A percentile compares a stretch with the other conserved stretches of the same genome.
phyloP scores from a whole-genome alignment of 768 basidiomycete genomes.

The Xerocomus spinulosus region DNA sequence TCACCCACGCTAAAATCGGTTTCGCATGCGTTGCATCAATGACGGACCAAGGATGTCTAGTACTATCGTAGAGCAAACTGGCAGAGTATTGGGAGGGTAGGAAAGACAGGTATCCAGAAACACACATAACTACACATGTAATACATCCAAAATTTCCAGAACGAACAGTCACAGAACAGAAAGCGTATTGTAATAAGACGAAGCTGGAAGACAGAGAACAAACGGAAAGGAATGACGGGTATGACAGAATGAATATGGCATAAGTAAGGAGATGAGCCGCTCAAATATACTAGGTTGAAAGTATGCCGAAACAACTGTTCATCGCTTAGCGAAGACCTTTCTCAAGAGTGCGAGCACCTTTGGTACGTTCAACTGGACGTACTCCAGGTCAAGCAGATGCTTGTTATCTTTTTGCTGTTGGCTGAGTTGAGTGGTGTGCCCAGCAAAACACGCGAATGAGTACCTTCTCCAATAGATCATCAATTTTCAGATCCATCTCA shows the following conservation, averaged over 20 bases:
- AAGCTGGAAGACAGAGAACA: conserved; percentile 4
- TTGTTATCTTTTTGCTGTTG: conserved; percentile 98
- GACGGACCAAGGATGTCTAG: background rate
- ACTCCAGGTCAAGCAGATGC: conserved; percentile 92
- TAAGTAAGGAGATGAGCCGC: conserved; percentile 27
- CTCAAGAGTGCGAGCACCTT: conserved; percentile 90
- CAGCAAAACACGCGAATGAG: conserved; percentile 14
- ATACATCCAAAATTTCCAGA: conserved; percentile 33
- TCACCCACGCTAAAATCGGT: background rate
- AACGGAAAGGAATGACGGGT: conserved; percentile 25
- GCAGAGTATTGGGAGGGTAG: conserved; percentile 17
- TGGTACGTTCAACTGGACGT: conserved; percentile 94
- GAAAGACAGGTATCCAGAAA: conserved; percentile 35
- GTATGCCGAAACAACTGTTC: conserved; percentile 27
- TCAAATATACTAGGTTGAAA: conserved; percentile 14
- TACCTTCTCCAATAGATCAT: conserved; percentile 96
- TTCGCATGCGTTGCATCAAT: no score
- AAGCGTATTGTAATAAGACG: conserved; percentile 18
- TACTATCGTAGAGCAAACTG: conserved; percentile 8
- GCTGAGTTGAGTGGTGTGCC: conserved; percentile 11
- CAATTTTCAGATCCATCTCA: conserved; percentile 99
- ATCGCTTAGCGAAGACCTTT: conserved; percentile 91
- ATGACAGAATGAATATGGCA: conserved; percentile 33
- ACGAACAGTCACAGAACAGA: conserved; percentile 25
- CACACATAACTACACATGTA: conserved; percentile 35